Evolutionary conservation across 768 basidiomycete species (phyloP).

Genomic region (Harrya chromipes): DNA sequence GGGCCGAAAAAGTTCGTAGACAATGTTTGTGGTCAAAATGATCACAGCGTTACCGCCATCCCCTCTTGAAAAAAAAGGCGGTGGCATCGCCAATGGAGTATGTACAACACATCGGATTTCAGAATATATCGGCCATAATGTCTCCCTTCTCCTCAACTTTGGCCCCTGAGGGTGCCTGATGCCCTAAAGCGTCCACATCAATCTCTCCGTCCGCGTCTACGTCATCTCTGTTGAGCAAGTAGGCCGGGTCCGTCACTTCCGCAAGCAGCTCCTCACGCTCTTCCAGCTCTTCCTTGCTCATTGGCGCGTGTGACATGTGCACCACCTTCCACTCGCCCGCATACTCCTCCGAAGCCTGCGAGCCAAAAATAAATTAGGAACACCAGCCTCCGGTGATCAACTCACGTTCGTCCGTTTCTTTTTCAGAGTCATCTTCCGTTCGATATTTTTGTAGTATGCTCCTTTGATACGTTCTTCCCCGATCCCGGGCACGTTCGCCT

Average conservation of each 20-base stretch:
- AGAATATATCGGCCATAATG: conserved; percentile 35
- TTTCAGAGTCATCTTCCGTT: conserved; percentile 83
- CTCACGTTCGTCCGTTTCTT: conserved; percentile 79
- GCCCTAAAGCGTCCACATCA: conserved; percentile 54
- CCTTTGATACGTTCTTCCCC: conserved; percentile 50
- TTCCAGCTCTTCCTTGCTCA: conserved; percentile 70
- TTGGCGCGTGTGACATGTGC: conserved; percentile 63
- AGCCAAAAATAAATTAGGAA: background rate
- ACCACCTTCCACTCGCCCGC: conserved; percentile 83
- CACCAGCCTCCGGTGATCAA: conserved; percentile 8
- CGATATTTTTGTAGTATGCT: conserved; percentile 88
- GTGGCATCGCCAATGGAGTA: background rate
- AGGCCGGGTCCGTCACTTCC: conserved; percentile 68
- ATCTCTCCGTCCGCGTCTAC: conserved; percentile 62
- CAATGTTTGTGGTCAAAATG: too few relatives aligned
- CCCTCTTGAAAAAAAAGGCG: too few relatives aligned
- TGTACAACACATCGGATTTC: conserved; percentile 4
- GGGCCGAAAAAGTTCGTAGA: too few relatives aligned
- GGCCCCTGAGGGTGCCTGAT: conserved; percentile 43
- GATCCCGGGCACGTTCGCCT: conserved; percentile 34
- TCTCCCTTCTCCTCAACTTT: conserved; percentile 45
- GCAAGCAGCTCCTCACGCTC: conserved; percentile 78
- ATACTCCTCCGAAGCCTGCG: conserved; percentile 66
- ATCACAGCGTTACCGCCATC: too few relatives aligned
- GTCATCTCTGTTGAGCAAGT: conserved; percentile 47